phyloP scores from a whole-genome alignment of 345 rosid genomes.

The Crucihimalaya himalaica region DNA sequence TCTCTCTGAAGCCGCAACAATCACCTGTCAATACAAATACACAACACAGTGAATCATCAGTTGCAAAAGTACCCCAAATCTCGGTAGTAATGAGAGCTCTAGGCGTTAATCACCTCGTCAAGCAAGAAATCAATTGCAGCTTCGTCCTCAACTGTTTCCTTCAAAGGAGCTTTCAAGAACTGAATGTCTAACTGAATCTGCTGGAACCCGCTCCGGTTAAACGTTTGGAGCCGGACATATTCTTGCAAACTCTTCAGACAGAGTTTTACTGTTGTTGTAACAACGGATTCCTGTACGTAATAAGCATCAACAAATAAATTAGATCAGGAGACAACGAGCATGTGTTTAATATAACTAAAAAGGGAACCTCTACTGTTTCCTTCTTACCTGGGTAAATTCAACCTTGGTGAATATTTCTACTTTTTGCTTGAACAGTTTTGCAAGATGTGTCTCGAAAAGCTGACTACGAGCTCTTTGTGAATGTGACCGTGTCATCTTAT shows the following conservation, averaged over 20 bases:
- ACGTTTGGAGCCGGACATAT: conserved; percentile 88
- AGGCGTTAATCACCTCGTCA: conserved; percentile 70
- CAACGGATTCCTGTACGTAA: conserved; percentile 79
- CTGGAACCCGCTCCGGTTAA: conserved; percentile 96
- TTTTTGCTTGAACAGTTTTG: conserved; percentile 97
- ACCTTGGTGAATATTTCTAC: conserved; percentile 95
- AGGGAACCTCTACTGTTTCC: neutral
- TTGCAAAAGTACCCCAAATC: neutral
- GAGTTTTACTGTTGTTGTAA: conserved; percentile 69
- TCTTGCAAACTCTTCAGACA: conserved; percentile 94
- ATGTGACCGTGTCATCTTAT: conserved; percentile 65
- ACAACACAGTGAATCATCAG: conserved; percentile 13
- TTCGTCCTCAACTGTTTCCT: conserved; percentile 78
- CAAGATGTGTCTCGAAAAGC: conserved; percentile 96
- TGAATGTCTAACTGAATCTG: conserved; percentile 97
- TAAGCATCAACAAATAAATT: neutral
- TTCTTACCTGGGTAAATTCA: conserved; percentile 83
- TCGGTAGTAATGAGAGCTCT: neutral
- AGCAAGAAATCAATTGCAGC: conserved; percentile 90
- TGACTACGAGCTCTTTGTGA: conserved; percentile 91
- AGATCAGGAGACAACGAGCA: neutral
- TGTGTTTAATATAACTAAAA: neutral
- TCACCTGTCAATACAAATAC: conserved; percentile 58
- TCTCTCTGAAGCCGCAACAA: conserved; percentile 91
- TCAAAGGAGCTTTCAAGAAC: conserved; percentile 72